Base-by-base conservation (phyloP, 371 early-diverging fungal genomes). In the Mycotypha africana region DNA sequence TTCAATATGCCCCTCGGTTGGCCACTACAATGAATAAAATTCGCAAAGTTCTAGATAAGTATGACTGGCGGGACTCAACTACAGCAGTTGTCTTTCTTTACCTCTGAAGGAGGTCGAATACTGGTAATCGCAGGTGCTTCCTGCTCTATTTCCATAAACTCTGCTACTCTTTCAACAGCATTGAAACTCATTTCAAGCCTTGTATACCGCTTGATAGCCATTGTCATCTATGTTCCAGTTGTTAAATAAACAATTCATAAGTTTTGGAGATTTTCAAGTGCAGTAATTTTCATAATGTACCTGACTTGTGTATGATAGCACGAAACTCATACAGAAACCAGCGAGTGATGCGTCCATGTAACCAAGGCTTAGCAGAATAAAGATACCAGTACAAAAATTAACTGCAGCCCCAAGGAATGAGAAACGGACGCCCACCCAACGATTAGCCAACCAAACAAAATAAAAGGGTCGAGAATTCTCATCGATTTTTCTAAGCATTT, bases 121-220 rank as follows among this genome's bases (percentile, higher is more conserved):
- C 72, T 65, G 22, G 76, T 65, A 12, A 76, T 54, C 2, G 77
- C 69, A 19, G 79, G 62, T 2, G 90, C 81, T 59, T 93, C 93
- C 59, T 88, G 84, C 36, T 85, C 81, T 53, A 89, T 80, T 14
- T 62, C 60, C 49, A 79, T 64, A 53, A 89, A 95, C 50, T 93
- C 88, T 7, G 78, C 76, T 1, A 91, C 75, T 25, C 95, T 82
- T 58, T 95, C 95, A 6, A 95, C 86, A 7, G 83, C 72, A 66
- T 86, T 91, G 62, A 91, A 79, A 39, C 75, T 73, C 84, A 88
- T 84, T 65, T 92, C 92, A 42, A 92, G 62, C 36, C 74, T 68
- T 3, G 87, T 87, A 47, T 84, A 85, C 36, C 78, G 64, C 25
- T 84, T 70, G 23, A 90, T 78, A 17, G 69, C 57, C 84, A 85